Base-by-base conservation (phyloP, 1,284 basidiomycete species). In the Rhizoctonia solani region DNA sequence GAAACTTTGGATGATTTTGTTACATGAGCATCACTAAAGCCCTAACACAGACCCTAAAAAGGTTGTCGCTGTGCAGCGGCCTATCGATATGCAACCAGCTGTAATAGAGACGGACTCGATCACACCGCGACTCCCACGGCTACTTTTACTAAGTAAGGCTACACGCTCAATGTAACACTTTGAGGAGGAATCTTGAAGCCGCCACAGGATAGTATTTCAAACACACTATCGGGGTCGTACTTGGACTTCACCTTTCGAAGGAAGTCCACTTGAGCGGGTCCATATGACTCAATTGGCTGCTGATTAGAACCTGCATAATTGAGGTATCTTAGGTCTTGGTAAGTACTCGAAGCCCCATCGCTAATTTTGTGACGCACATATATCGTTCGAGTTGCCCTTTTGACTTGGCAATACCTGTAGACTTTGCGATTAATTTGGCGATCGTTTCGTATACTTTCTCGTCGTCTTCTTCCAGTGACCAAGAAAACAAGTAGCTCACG, bases 151-250 rank as follows among this genome's bases (percentile, higher is more conserved):
- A n/a, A n/a, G n/a, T n/a, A n/a, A n/a, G n/a, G n/a, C n/a, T n/a
- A n/a, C n/a, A n/a, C n/a, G n/a, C n/a, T n/a, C n/a, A n/a, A n/a
- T n/a, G n/a, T n/a, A n/a, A n/a, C n/a, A n/a, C n/a, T n/a, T n/a
- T n/a, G n/a, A n/a, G n/a, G n/a, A 39, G 54, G 54, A 11, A 55
- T 37, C 34, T 55, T 55, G 54, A 55, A 55, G 19, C 34, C 54
- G 16, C 54, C 54, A 19, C 27, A 27, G 6, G 39, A 32, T 6
- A 55, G 23, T 16, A 11, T 39, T 4, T 25, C 23, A 27, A 55
- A 55, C 34, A 55, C 54, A 41, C 37, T 25, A 8, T 16, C 16
- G 16, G 54, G 54, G 23, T 42, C 54, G 37, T 55, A 55, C 32
- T 42, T 55, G 21, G 54, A 19, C 21, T 55, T 55, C 21, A 41